A percentile compares a stretch with the other conserved stretches of the same genome.
Evolutionary conservation across 116 monocot genomes (phyloP).

Genomic region (Iris pallida): DNA sequence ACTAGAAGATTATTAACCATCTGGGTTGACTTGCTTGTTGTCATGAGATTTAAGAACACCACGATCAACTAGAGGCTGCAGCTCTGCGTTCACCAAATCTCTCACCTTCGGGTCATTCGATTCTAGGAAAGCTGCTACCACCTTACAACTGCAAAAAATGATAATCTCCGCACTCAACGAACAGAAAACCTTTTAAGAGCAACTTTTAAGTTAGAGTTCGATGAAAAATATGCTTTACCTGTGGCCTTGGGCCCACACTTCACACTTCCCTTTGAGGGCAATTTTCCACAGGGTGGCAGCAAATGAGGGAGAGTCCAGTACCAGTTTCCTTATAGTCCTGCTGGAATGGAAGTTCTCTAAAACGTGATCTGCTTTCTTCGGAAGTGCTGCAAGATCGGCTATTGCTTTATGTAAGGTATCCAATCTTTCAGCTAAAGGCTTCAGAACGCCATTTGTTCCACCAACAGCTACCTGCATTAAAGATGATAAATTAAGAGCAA

Average conservation of each 20-base stretch:
- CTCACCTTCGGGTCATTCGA: conserved; percentile 50
- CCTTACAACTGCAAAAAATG: conserved; percentile 60
- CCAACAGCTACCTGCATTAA: conserved; percentile 59
- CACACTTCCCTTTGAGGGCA: conserved; percentile 63
- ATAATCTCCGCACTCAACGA: no score
- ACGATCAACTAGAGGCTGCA: conserved; percentile 57
- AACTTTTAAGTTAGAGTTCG: no score
- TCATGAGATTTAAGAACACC: conserved; percentile 44
- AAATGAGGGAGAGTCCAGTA: conserved; percentile 65
- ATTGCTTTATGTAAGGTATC: conserved; percentile 56
- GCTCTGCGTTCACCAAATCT: conserved; percentile 47
- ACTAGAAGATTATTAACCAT: not conserved
- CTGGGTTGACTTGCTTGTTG: conserved; percentile 8
- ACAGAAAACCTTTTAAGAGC: no score
- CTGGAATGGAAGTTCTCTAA: conserved; percentile 84
- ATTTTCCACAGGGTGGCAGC: conserved; percentile 61
- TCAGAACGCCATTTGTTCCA: conserved; percentile 53
- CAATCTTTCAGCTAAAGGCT: conserved; percentile 37
- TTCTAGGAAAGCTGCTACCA: conserved; percentile 78
- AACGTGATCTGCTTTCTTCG: conserved; percentile 52
- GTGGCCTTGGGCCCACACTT: conserved; percentile 84
- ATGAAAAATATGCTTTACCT: conserved; percentile 34
- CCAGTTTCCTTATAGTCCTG: conserved; percentile 71
- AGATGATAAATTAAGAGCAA: no score
- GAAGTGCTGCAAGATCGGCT: conserved; percentile 55